Conservation (phyloP, 345 rosid species). For the Sisymbrium altissimum region DNA sequence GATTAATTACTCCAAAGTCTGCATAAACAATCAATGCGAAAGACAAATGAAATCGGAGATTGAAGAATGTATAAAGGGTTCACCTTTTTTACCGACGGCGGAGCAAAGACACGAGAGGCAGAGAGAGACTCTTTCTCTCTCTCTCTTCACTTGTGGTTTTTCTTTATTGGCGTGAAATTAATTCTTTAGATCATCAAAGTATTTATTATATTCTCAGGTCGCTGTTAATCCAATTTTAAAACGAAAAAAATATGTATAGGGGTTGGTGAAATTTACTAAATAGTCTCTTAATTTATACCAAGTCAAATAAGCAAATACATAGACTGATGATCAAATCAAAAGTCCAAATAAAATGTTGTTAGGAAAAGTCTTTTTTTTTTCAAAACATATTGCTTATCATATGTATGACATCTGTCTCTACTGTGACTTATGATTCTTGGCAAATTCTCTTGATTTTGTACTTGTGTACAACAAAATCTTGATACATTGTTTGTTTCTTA, state of each 20-base stretch:
- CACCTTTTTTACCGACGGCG: slow-evolving; percentile 25
- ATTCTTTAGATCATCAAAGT: neutral
- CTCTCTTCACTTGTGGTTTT: neutral
- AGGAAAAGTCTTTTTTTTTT: neutral
- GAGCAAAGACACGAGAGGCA: slow-evolving; percentile 18
- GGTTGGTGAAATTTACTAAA: slow-evolving; percentile 9
- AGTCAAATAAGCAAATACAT: slow-evolving; percentile 7
- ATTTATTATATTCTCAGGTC: neutral
- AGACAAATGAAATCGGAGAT: slow-evolving; percentile 20
- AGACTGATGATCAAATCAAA: neutral
- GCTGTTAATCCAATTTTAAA: neutral
- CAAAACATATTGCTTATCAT: neutral
- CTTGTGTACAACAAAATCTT: too few relatives aligned
- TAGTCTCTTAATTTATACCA: neutral
- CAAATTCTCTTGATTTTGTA: too few relatives aligned
- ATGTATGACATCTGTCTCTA: neutral
- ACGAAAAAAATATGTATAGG: neutral
- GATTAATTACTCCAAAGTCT: neutral
- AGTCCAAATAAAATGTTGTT: neutral
- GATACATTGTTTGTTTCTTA: too few relatives aligned
- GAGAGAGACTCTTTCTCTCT: slow-evolving; percentile 12
- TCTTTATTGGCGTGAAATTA: neutral
- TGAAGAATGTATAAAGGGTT: slow-evolving; percentile 20
- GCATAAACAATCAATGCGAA: slow-evolving; percentile 6
- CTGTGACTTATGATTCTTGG: neutral